Evolutionary conservation across 208 protist species (phyloP), one percentile per base, ranked within the genome.

Genomic region (Acanthamoeba healyi): DNA sequence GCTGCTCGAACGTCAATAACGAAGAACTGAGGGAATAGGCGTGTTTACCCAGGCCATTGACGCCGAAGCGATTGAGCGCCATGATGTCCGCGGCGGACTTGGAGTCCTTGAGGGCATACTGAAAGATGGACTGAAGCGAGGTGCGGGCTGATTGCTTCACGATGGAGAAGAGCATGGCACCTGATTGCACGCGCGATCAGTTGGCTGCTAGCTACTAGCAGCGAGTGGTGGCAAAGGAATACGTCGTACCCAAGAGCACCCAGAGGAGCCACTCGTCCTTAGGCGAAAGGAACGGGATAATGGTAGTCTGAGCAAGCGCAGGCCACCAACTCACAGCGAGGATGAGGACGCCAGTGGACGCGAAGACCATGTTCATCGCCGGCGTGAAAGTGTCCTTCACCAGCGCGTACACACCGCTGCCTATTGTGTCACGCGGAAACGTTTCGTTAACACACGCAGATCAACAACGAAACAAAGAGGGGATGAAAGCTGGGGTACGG

Each of bases 41-140:
- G n/a, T n/a, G n/a, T n/a, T n/a, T 94, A 94, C 72, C 90, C 26
- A 70, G 54, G 29, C n/a, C 90, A 29, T 81, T 94, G 42, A 94
- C 90, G 29, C 44, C 51, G 36, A 94, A 94, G 10, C 90, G 56
- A 38, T 94, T 94, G 38, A 94, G 51, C 12, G 51, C 90, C 90
- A 94, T 94, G 44, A 94, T 94, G 67, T 94, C 74, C 24, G 65
- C 90, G 4, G 90, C 90, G 32, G 67, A 86, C 38, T 91, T 40
- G 24, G 51, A 56, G 5, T 91, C 36, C 84, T 51, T 91, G 56
- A 91, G 29, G 10, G 84, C 84, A 29, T 46, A 72, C 84, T 91
- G 84, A 54, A 91, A 91, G 56, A 91, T 72, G 22, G 84, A 91
- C 61, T 91, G 84, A 3, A 91, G 51, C 32, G 84, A 91, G 3